Evolutionary conservation across 345 rosid species (phyloP), one percentile per base, ranked within the genome.

Genomic region (Jatropha curcas): DNA sequence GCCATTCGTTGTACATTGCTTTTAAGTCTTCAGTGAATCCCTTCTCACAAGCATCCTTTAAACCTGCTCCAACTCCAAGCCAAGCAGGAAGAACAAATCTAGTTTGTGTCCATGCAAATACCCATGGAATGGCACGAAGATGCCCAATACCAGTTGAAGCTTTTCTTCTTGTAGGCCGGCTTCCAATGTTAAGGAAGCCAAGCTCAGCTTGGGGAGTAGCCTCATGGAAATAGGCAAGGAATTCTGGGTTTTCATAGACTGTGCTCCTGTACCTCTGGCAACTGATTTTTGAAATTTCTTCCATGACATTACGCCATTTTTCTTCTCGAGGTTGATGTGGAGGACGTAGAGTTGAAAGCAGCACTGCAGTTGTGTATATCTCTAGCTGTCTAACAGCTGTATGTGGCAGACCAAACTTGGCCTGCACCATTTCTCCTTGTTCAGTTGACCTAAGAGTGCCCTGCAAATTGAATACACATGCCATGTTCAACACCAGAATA

Each of bases 401-500:
- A 71, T 84, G 92, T 33, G 98, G 92, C 78, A 94, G 82, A 57
- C 98, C 98, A 78, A 94, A 94, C 83, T 94, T 94, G 43, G 98
- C 98, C 76, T 94, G 97, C 72, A 94, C 97, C 98, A 94, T 94
- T 85, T 94, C 98, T 71, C 97, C 98, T 88, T 94, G 98, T 82
- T 94, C 98, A 13, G 98, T 94, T 5, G 98, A 94, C 63, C 98
- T 84, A 34, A 94, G 86, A 45, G 98, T 89, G 12, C 98, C 97
- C 98, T 92, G 84, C 60, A 81, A 78, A 73, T 68, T 60, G 52
- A 37, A 50, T 60, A 20, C 13, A 1, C 25, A 60, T 67, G 13
- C 5, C 17, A 31, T 13, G 66, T 30, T 58, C 7, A 19, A 27
- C 19, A 27, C 50, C 41, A 57, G 39, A 48, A 51, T 37, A 9